Evolutionary conservation across 305 asterid species (phyloP), one percentile per base, ranked within the genome.

Genomic region (Plantago coronopus): DNA sequence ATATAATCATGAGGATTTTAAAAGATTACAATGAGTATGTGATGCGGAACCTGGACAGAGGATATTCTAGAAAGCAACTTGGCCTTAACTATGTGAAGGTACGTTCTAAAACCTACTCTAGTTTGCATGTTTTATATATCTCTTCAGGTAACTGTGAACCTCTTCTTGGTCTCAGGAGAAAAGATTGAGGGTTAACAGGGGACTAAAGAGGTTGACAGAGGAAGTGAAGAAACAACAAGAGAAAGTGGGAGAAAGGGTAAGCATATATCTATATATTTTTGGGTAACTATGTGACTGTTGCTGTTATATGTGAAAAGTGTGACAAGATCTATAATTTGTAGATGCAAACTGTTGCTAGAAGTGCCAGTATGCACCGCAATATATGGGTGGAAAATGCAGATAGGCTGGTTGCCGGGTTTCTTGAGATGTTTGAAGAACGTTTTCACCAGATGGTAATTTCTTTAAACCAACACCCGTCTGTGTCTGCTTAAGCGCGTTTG

Each of bases 201-300:
- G 83, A 9, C 73, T 82, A 46, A 76, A 80, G 43, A 82, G 69
- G 74, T 53, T 85, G 82, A 86, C 63, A 0, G 89, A 80, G 74
- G 78, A 81, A 78, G 87, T 84, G 59, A 84, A 85, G 78, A 72
- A 85, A 66, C 94, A 82, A 16, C 89, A 78, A 69, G 93, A 81
- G 55, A 85, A 73, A 62, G 87, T 85, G 57, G 93, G 78, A 66
- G 83, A 82, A 68, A 82, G 74, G 87, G 93, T 83, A 73, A 42
- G 10, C 42, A 34, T 7, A 8, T 49, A 1, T 49, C 2, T 19
- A 62, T 50, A 16, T 57, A 16, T 57, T 21, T 18, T 51, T 34
- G 25, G 46, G 34, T 8, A 17, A 14, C 3, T 16, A 42, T 44
- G 51, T 43, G 40, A 20, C 19, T 59, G 2, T 59, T 23, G 16